phyloP scores from a whole-genome alignment of 768 basidiomycete genomes.

The Panaeolus cyanescens region DNA sequence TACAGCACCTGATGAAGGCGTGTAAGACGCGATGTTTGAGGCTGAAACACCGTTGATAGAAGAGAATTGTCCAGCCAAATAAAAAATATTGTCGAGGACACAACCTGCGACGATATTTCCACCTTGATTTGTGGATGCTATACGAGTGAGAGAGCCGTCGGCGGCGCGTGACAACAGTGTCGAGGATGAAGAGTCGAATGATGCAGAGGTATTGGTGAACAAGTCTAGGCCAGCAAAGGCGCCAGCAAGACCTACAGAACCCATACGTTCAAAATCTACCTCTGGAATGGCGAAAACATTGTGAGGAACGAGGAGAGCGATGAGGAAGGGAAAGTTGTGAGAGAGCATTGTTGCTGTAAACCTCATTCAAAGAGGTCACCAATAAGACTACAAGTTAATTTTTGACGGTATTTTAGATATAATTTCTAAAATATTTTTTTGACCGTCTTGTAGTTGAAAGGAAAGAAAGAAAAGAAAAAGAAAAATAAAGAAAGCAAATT shows the following conservation, averaged over 20 bases:
- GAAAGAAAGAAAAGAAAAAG: not conserved
- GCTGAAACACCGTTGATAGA: slow-evolving; percentile 62
- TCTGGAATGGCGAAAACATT: slow-evolving; percentile 38
- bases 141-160: slow-evolving; percentile 64
- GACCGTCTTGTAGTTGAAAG: not conserved
- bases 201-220: slow-evolving; percentile 56
- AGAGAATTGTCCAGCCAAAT: slow-evolving; percentile 83
- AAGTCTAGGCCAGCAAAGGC: slow-evolving; percentile 86
- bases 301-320: slow-evolving; percentile 26
- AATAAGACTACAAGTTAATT: too few relatives aligned
- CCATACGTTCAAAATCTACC: slow-evolving; percentile 73
- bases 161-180: slow-evolving; percentile 67
- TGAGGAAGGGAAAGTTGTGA: slow-evolving; percentile 21
- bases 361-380: not conserved
- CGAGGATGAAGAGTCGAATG: slow-evolving; percentile 72
- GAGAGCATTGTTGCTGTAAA: slow-evolving; percentile 14
- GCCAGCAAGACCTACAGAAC: slow-evolving; percentile 86
- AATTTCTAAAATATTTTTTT: too few relatives aligned
- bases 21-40: slow-evolving; percentile 78
- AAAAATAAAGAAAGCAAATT: not conserved
- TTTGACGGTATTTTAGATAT: not conserved
- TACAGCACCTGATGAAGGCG: slow-evolving; percentile 56
- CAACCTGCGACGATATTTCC: slow-evolving; percentile 80
- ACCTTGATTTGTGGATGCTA: slow-evolving; percentile 81
- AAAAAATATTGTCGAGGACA: slow-evolving; percentile 65